These are phyloP conservation scores for Metahyphopichia silvanorum DNA, from an alignment of 805 yeast species.

Conservation along the genomic window DNA sequence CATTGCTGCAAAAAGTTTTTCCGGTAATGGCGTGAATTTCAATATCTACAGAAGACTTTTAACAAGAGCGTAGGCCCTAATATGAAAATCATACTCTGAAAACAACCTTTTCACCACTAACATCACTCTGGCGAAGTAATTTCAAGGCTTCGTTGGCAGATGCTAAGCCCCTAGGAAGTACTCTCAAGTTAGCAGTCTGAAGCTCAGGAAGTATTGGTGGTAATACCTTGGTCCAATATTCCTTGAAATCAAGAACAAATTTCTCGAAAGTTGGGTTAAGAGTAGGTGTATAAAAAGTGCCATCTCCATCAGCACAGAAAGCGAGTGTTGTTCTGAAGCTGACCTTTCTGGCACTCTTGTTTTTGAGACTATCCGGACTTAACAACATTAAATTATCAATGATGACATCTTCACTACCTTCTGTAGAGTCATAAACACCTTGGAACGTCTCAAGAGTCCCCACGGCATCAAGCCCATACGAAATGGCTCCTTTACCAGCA, in stretches of 20 bases:
- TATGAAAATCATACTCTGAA: too few species aligned
- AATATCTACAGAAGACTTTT: too few species aligned
- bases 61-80: too few species aligned
- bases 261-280: slow-evolving; percentile 7
- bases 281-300: slow-evolving; percentile 4
- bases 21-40: too few species aligned
- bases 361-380: slow-evolving; percentile 1
- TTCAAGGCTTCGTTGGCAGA: slow-evolving; percentile 34
- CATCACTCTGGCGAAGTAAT: slow-evolving; percentile 34
- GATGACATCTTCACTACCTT: slow-evolving; percentile 6
- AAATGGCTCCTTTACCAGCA: slow-evolving; percentile 17
- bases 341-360: slow-evolving; percentile 5
- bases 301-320: slow-evolving; percentile 13
- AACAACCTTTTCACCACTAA: slow-evolving; percentile 44
- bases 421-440: slow-evolving; percentile 12
- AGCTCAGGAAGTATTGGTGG: slow-evolving; percentile 14
- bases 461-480: slow-evolving; percentile 31
- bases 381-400: slow-evolving; percentile 10
- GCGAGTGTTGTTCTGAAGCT: slow-evolving; percentile 9
- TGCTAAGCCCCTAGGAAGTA: slow-evolving; percentile 23
- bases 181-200: slow-evolving; percentile 18
- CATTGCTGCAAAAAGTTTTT: too few species aligned
- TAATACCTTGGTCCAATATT: slow-evolving; percentile 20
- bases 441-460: slow-evolving; percentile 12
- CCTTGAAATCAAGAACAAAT: slow-evolving; percentile 6